Evolutionary conservation across 495 filamentous ascomycete genomes (phyloP), one percentile per base, ranked within the genome.

Genomic region (Hypoxylon lienhwacheense): DNA sequence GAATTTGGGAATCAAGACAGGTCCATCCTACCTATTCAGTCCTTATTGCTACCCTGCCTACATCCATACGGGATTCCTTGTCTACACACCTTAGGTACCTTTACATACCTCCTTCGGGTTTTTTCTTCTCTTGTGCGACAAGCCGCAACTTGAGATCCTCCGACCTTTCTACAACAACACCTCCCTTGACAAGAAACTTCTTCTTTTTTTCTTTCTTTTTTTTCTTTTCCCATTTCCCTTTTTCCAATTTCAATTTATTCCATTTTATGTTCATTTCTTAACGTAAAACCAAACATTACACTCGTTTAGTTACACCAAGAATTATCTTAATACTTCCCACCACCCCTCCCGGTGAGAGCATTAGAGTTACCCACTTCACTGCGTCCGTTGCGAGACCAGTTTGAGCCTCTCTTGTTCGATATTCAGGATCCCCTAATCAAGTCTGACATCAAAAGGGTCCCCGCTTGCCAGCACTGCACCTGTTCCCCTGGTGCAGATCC

Each of bases 401-500:
- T 32, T 39, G 26, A 24, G 28, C 12, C 35, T 33, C 40, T 49
- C 47, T 15, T 31, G 16, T 28, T 19, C 15, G 21, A 8, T 29
- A 16, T 16, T 45, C 32, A 11, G 40, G 40, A 44, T 28, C 25
- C 12, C 25, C n/a, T 50, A 51, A 55, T 50, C 49, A 43, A 12
- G n/a, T 35, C 51, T 55, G 52, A 47, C 58, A 55, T 61, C 51
- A 35, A 37, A 37, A 37, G 35, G 35, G 35, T 37, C 49, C 49
- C 39, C 41, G n/a, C n/a, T n/a, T n/a, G n/a, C n/a, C n/a, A n/a
- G n/a, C n/a, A n/a, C n/a, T n/a, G n/a, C 36, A 25, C 37, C 15
- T 36, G 12, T 22, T 25, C 58, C 58, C 58, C 58, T 55, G 58
- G 58, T 10, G 51, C 58, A 47, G 58, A 61, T 61, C 58, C 51